Base-by-base conservation (phyloP, 2,329 filamentous ascomycete genomes). In the Hymenoscyphus scutula region DNA sequence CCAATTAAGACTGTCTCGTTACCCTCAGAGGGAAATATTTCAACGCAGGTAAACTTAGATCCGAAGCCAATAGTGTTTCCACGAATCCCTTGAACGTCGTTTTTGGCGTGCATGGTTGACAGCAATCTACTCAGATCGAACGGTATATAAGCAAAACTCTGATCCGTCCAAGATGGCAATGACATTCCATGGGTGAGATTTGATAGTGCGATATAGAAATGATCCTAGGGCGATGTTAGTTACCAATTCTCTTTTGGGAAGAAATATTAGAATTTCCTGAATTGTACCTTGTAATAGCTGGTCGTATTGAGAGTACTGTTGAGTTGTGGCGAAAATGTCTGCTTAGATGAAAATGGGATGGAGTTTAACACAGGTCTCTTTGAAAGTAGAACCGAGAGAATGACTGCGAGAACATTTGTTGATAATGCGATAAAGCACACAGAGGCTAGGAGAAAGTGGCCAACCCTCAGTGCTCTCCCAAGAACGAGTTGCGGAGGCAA, bases 401-500 rank as follows among this genome's bases (percentile, higher is more conserved):
- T 77, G 1, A 87, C 76, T 0, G 84, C 79, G 0, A 88, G 75
- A 0, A 86, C 56, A 55, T 88, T 87, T 0, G 80, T 77, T 0
- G 84, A 70, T 0, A 87, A 63, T 0, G 81, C 77, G 61, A 82
- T 78, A 0, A 72, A 5, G 60, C 84, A 85, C 0, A 87, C 74
- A 0, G 76, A 53, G 0, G 72, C 77, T 0, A 88, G 73, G 0
- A 82, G 37, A 0, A 81, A 73, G 55, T 88, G 84, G 0, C 71
- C 61, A 0, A 78, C 74, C 1, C 70, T 74, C 0, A 82, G 1
- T 0, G 84, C 83, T 41, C 79, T 76, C 67, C 77, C 78, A 0
- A 84, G 5, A 0, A 77, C 74, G 0, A 88, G 71, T 27, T 85
- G 83, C 0, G 85, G 84, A 0, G 85, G 85, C 0, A 86, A 63